Conservation (phyloP, 352 stramenopile species). For the Phytophthora megakarya region DNA sequence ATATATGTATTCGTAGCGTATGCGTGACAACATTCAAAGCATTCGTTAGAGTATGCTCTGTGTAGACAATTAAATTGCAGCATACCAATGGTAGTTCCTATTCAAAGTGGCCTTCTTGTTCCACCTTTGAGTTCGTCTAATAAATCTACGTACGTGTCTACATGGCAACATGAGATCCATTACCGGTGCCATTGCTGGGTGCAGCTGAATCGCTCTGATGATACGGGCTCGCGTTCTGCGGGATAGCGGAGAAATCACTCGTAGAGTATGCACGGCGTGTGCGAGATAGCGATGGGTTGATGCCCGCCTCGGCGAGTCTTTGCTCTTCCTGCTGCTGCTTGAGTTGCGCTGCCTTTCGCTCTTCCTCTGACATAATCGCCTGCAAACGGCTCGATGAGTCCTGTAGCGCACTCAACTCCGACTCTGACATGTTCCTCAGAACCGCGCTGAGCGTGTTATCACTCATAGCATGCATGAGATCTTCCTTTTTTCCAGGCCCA, state of each 20-base stretch:
- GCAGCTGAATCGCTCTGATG: conserved; percentile 11
- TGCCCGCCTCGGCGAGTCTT: conserved; percentile 28
- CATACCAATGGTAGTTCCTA: conserved; percentile 17
- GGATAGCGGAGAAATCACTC: conserved; percentile 58
- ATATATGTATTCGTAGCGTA: conserved; percentile 33
- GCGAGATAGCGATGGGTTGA: conserved; percentile 49
- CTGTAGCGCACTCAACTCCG: conserved; percentile 65
- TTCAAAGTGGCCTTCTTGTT: conserved; percentile 20
- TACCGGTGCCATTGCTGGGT: conserved; percentile 17
- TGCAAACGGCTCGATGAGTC: conserved; percentile 65
- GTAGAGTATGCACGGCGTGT: conserved; percentile 67
- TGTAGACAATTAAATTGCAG: conserved; percentile 16
- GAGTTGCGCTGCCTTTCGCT: conserved; percentile 37
- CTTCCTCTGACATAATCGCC: conserved; percentile 66
- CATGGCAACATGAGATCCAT: conserved; percentile 9
- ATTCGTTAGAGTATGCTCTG: not conserved
- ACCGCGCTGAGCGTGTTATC: conserved; percentile 66
- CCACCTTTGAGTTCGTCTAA: conserved; percentile 27
- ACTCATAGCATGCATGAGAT: conserved; percentile 70
- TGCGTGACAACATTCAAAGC: conserved; percentile 2
- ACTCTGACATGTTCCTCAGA: conserved; percentile 72
- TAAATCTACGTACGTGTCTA: conserved; percentile 27
- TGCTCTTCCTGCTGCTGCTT: conserved; percentile 42
- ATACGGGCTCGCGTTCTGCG: conserved; percentile 25
- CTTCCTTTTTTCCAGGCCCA: conserved; percentile 40